Conservation (phyloP, 306 rosid species). For the Quercus aquifolioides region DNA sequence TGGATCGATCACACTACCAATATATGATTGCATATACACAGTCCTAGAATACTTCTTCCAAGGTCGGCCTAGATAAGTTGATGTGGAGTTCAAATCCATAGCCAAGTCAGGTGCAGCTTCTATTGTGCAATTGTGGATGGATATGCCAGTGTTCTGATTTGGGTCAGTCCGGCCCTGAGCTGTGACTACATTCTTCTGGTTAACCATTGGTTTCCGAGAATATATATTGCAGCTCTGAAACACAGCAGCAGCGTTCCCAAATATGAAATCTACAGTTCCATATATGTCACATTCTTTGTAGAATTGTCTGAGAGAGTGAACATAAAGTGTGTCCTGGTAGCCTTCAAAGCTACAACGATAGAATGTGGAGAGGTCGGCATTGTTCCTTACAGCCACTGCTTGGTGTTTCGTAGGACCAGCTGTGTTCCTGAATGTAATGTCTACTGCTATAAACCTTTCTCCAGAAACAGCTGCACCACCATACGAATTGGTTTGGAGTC, state of each 20-base stretch:
- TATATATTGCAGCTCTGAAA: slow-evolving; percentile 61
- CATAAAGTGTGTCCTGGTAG: slow-evolving; percentile 84
- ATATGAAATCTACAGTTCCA: slow-evolving; percentile 78
- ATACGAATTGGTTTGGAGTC: neutral
- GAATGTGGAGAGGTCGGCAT: slow-evolving; percentile 75
- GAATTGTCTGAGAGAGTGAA: slow-evolving; percentile 71
- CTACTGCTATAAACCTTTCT: slow-evolving; percentile 69
- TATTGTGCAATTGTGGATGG: slow-evolving; percentile 76
- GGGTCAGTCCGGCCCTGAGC: slow-evolving; percentile 79
- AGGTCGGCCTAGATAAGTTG: slow-evolving; percentile 54
- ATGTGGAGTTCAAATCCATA: slow-evolving; percentile 12
- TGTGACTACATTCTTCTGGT: slow-evolving; percentile 52
- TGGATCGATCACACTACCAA: slow-evolving; percentile 52
- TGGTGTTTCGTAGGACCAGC: slow-evolving; percentile 82
- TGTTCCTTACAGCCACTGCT: slow-evolving; percentile 78
- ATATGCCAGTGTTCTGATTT: slow-evolving; percentile 61
- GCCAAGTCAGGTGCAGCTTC: slow-evolving; percentile 56
- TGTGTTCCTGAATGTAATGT: slow-evolving; percentile 71
- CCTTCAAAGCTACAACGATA: slow-evolving; percentile 82
- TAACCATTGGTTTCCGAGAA: slow-evolving; percentile 48
- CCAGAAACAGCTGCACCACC: slow-evolving; percentile 61
- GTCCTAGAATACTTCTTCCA: slow-evolving; percentile 77
- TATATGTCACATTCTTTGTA: slow-evolving; percentile 65
- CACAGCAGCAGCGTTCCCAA: slow-evolving; percentile 76
- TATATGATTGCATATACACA: slow-evolving; percentile 67